phyloP scores from a whole-genome alignment of 768 basidiomycete species.

The Tylopilus balloui region DNA sequence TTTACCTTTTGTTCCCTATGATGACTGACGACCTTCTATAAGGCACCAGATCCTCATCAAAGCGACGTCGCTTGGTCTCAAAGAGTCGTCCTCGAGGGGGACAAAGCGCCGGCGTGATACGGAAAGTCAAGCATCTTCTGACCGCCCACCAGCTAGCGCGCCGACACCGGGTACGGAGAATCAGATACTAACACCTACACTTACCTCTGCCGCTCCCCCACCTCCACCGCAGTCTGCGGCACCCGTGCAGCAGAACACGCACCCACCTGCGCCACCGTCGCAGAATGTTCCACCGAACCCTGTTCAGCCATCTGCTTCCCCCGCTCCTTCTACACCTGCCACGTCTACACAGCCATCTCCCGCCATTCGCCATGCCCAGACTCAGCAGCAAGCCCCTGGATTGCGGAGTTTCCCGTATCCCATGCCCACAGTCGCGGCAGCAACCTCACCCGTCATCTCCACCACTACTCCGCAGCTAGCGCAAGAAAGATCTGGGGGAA shows the following conservation, averaged over 20 bases:
- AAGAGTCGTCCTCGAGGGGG: constrained; percentile 65
- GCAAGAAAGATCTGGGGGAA: constrained; percentile 22
- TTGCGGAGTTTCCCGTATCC: constrained; percentile 52
- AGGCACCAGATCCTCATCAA: constrained; percentile 84
- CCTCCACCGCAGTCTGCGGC: constrained; percentile 17
- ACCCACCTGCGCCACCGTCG: constrained; percentile 32
- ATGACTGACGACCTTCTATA: constrained; percentile 5
- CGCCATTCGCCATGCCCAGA: constrained; percentile 29
- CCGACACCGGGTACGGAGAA: constrained; percentile 22
- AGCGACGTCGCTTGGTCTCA: constrained; percentile 72
- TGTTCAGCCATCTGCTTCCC: constrained; percentile 30
- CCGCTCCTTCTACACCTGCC: constrained; percentile 32
- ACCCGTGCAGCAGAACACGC: constrained; percentile 22
- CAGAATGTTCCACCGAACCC: constrained; percentile 24
- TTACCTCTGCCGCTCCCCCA: constrained; percentile 28
- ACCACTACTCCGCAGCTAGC: constrained; percentile 38
- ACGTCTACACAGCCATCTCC: constrained; percentile 35
- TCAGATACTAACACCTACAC: constrained; percentile 12
- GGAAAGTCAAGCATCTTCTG: constrained; percentile 29
- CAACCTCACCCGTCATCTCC: constrained; percentile 53
- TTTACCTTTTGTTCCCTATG: background rate
- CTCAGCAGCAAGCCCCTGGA: constrained; percentile 26
- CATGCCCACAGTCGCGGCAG: constrained; percentile 67
- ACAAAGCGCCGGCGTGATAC: constrained; percentile 55
- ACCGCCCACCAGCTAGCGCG: constrained; percentile 21